Evolutionary conservation across 2,329 filamentous ascomycete species (phyloP).

Genomic region (Diaporthe amygdali): DNA sequence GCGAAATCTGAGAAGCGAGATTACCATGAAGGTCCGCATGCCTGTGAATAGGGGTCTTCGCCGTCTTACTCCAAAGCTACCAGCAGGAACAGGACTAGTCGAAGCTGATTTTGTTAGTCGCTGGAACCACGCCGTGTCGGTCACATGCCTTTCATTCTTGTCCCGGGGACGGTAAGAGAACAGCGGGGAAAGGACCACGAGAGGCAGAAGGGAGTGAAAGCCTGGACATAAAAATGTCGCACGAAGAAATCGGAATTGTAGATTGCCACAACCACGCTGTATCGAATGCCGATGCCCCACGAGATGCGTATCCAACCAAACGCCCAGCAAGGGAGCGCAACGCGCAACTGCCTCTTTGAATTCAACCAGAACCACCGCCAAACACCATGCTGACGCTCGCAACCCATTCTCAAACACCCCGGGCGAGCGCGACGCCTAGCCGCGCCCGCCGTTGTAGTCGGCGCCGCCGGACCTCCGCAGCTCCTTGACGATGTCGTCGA

Average conservation of each 20-base stretch:
- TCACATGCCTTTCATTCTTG: background rate
- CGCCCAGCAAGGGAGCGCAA: background rate
- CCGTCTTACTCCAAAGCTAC: background rate
- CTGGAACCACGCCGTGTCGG: background rate
- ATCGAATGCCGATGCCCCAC: constrained; percentile 15
- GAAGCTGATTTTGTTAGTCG: background rate
- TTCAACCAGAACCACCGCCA: constrained; percentile 1
- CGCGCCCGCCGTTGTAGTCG: constrained; percentile 72
- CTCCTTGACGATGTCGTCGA: constrained; percentile 64
- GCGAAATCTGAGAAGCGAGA: no score
- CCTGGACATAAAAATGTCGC: background rate
- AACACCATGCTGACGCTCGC: constrained; percentile 17
- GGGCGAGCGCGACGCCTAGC: constrained; percentile 35
- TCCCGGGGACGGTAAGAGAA: background rate
- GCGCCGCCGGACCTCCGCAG: constrained; percentile 71
- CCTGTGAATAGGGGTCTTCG: background rate
- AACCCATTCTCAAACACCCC: background rate
- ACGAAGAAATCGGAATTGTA: background rate
- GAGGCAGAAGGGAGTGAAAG: background rate
- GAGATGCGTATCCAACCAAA: constrained; percentile 16
- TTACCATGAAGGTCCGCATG: background rate
- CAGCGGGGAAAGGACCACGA: background rate
- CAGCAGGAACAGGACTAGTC: background rate
- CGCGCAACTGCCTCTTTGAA: background rate
- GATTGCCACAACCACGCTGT: constrained; percentile 1